These are phyloP conservation scores for Leccinum arenicola DNA, from an alignment of 768 basidiomycete species.

Conservation along the genomic window DNA sequence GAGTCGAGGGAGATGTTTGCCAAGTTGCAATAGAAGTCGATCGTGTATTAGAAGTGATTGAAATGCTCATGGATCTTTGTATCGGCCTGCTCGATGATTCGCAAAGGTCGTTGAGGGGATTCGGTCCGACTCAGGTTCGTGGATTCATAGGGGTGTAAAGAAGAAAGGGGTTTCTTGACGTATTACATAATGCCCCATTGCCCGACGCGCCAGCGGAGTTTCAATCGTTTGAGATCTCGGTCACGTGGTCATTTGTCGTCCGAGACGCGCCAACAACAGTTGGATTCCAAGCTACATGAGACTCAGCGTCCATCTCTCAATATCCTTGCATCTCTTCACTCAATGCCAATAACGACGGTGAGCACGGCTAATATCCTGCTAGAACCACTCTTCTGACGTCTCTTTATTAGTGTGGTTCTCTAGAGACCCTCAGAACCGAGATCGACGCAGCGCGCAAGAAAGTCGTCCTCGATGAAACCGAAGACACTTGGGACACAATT, in stretches of 20 bases:
- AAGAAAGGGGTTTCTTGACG: no score
- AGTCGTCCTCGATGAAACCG: conserved; percentile 56
- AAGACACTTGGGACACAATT: conserved; percentile 79
- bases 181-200: no score
- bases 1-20: conserved; percentile 74
- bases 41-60: no score
- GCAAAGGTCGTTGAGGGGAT: conserved; percentile 54
- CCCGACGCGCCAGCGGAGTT: no score
- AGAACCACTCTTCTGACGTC: neutral
- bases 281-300: conserved; percentile 20
- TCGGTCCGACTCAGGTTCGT: neutral
- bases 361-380: neutral
- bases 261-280: conserved; percentile 15
- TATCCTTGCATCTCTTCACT: neutral
- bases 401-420: conserved; percentile 32
- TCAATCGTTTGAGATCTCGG: no score
- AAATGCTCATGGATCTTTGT: no score
- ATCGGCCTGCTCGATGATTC: no score
- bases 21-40: conserved; percentile 47
- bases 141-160: no score
- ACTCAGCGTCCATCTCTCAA: conserved; percentile 4
- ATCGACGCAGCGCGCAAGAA: conserved; percentile 42
- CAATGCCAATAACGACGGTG: conserved; percentile 33
- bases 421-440: conserved; percentile 34
- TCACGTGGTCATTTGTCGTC: conserved; percentile 2